Evolutionary conservation across 2,329 filamentous ascomycete genomes (phyloP).

Genomic region (Coniochaeta pulveracea): DNA sequence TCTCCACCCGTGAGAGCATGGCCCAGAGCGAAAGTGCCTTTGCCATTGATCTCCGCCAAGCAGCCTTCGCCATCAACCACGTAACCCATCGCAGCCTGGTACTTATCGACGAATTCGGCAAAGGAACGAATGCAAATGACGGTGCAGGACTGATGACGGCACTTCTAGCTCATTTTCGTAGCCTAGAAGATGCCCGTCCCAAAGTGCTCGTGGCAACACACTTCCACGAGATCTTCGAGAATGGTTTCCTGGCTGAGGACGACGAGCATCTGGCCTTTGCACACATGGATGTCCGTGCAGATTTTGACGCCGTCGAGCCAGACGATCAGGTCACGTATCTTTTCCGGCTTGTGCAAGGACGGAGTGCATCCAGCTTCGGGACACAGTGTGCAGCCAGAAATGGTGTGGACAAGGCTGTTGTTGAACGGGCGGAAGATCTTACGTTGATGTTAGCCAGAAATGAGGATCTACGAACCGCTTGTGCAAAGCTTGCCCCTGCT

Average conservation of each 20-base stretch:
- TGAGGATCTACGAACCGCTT: constrained; percentile 65
- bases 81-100: constrained; percentile 69
- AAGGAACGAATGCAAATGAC: constrained; percentile 47
- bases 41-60: constrained; percentile 75
- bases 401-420: constrained; percentile 61
- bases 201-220: constrained; percentile 53
- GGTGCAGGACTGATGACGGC: constrained; percentile 48
- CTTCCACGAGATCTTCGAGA: constrained; percentile 63
- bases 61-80: constrained; percentile 63
- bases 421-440: constrained; percentile 67
- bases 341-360: constrained; percentile 57
- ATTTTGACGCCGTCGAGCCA: constrained; percentile 33
- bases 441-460: constrained; percentile 56
- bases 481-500: constrained; percentile 50
- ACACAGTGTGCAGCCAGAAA: constrained; percentile 79
- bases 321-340: constrained; percentile 62
- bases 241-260: constrained; percentile 39
- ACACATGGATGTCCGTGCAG: constrained; percentile 61
- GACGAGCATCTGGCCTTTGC: constrained; percentile 43
- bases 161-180: constrained; percentile 44
- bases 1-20: constrained; percentile 60
- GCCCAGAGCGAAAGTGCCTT: constrained; percentile 50
- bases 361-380: constrained; percentile 74
- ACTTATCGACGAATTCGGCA: constrained; percentile 86
- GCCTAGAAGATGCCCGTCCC: constrained; percentile 32